Base-by-base conservation (phyloP, 306 rosid species). In the Clitoria ternatea region DNA sequence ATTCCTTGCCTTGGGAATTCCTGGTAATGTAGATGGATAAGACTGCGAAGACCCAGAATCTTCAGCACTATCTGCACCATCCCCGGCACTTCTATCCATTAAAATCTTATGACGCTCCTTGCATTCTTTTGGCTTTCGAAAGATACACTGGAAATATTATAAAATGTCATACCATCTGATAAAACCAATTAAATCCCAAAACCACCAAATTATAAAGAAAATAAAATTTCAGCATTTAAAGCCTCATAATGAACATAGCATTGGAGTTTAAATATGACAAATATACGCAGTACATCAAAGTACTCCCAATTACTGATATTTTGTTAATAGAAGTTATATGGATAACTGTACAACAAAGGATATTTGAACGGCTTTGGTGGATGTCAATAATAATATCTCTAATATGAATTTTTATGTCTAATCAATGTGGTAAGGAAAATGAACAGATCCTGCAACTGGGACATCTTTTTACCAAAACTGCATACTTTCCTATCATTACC, bases 21-120 rank as follows among this genome's bases (percentile, higher is more conserved):
- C 96, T 2, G 90, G 96, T 60, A 91, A 70, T 1, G 96, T 86
- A 60, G 90, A 88, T 32, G 96, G 90, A 82, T 88, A 91, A 49
- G 97, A 82, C 73, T 88, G 96, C 61, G 97, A 88, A 70, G 96
- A 86, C 62, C 90, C 97, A 14, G 96, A 91, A 82, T 91, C 97
- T 85, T 91, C 97, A 50, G 92, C 97, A 62, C 97, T 91, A 53
- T 91, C 97, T 35, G 88, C 97, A 61, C 89, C 96, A 80, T 91
- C 97, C 75, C 89, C 92, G 60, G 86, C 54, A 54, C 66, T 80
- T 81, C 82, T 83, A 66, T 91, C 96, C 96, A 91, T 91, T 49
- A 91, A 81, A 39, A 76, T n/a, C 77, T 85, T 91, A 85, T 88
- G 96, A 65, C 89, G 96, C 56, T 91, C 97, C 80, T 91, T 91